These are phyloP conservation scores for Mucuna pruriens DNA, from an alignment of 306 rosid species.

Conservation along the genomic window DNA sequence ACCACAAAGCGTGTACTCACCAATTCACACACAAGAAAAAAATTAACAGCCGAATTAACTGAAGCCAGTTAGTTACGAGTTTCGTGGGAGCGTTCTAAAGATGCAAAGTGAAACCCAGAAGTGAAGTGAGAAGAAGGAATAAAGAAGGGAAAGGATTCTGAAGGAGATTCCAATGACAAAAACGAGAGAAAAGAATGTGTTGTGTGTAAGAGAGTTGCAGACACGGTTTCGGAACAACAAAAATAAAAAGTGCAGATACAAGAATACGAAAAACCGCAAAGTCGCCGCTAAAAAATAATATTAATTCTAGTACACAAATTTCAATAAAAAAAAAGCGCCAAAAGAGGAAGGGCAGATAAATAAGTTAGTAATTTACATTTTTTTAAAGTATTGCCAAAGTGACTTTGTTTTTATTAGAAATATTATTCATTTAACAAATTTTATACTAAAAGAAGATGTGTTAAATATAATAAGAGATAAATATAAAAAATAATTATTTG, in stretches of 20 bases:
- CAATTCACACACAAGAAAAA: slow-evolving; percentile 7
- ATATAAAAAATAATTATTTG: too few relatives aligned
- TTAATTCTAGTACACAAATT: not conserved
- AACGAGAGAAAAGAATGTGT: slow-evolving; percentile 40
- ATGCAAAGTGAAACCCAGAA: slow-evolving; percentile 9
- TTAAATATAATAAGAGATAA: too few relatives aligned
- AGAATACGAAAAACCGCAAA: not conserved
- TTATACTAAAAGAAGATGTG: too few relatives aligned
- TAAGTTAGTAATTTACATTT: not conserved
- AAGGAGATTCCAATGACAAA: slow-evolving; percentile 44
- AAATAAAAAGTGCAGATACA: not conserved
- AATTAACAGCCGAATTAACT: slow-evolving; percentile 16
- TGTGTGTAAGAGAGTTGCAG: not conserved
- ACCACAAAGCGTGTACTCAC: slow-evolving; percentile 45
- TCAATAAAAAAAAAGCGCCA: not conserved
- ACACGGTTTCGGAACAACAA: not conserved
- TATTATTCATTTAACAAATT: too few relatives aligned
- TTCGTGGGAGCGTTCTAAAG: slow-evolving; percentile 27
- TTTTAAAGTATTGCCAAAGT: too few relatives aligned
- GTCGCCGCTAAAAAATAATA: slow-evolving; percentile 25
- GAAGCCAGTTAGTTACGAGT: slow-evolving; percentile 36
- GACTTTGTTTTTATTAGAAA: too few relatives aligned
- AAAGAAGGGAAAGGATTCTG: not conserved
- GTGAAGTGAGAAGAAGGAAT: slow-evolving; percentile 43
- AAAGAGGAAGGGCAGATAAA: not conserved